Evolutionary conservation across 148 eudicot species (phyloP), one percentile per base, ranked within the genome.

Genomic region (Simmondsia chinensis): DNA sequence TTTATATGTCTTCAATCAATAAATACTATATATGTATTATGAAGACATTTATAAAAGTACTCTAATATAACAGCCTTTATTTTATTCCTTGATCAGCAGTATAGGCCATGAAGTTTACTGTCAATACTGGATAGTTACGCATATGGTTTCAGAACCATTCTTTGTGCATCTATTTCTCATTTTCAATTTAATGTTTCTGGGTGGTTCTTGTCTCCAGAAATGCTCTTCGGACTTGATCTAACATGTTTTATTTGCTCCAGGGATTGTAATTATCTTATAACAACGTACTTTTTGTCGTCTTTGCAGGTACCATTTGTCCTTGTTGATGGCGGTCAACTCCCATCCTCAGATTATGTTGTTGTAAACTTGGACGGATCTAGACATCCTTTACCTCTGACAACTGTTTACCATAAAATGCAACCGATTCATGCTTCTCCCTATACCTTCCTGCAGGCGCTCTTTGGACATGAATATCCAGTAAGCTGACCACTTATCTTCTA

Each of bases 291-390:
- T 22, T 15, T 44, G 11, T 37, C 37, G 18, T 9, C 32, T 23
- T 46, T 28, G 32, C 64, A 89, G 97, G 87, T 89, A 43, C 95
- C 95, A 34, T 89, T 89, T 70, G 61, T 89, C 65, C 87, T 89
- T 34, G 72, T 72, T 51, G 79, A 83, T 54, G 68, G 69, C 58
- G 66, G 59, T 47, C 69, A 55, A 51, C 60, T 69, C 64, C 64
- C 80, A 22, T 74, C 64, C 12, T 50, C 71, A 27, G 79, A 76
- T 54, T 78, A 75, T 63, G 55, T 81, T 39, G 39, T 73, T 46
- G 95, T 89, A 13, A 74, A 81, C 51, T 53, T 89, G 84, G 87
- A 78, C 47, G 95, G 84, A 39, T 81, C 97, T 43, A 73, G 55
- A 19, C 97, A 89, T 68, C 74, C 76, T 9, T 58, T 83, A 61